phyloP scores from a whole-genome alignment of 352 stramenopile species.

The Globisporangium recalcitrans region DNA sequence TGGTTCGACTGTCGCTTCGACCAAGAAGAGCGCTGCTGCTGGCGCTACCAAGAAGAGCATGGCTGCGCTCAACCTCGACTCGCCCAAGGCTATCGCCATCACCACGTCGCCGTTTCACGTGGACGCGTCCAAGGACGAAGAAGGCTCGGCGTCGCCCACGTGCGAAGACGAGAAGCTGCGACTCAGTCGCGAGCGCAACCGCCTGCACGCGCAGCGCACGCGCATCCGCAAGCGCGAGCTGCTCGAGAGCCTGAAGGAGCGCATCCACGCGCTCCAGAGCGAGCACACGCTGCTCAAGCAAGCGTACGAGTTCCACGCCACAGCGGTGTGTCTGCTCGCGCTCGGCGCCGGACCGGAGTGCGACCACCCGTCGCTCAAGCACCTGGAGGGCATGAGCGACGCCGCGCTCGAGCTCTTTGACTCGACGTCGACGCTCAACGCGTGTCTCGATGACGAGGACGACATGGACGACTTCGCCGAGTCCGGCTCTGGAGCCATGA shows the following conservation, averaged over 20 bases:
- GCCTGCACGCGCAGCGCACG: slow-evolving; percentile 68
- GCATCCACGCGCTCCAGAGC: slow-evolving; percentile 50
- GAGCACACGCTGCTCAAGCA: slow-evolving; percentile 66
- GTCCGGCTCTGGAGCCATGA: slow-evolving; percentile 1
- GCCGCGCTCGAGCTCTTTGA: slow-evolving; percentile 34
- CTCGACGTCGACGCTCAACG: slow-evolving; percentile 29
- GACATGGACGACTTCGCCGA: slow-evolving; percentile 21
- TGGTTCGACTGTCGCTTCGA: background rate
- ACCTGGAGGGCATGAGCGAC: slow-evolving; percentile 48
- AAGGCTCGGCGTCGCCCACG: slow-evolving; percentile 13
- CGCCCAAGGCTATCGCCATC: slow-evolving; percentile 12
- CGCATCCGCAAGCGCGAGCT: slow-evolving; percentile 72
- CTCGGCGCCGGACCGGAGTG: slow-evolving; percentile 33
- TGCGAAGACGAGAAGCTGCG: slow-evolving; percentile 64
- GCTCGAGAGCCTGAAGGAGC: slow-evolving; percentile 68
- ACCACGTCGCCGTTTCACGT: background rate
- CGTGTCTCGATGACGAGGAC: slow-evolving; percentile 27
- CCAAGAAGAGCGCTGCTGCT: background rate
- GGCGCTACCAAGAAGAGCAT: slow-evolving; percentile 20
- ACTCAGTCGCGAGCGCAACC: slow-evolving; percentile 70
- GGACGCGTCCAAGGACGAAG: background rate
- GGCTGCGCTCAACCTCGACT: slow-evolving; percentile 42
- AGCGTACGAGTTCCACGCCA: slow-evolving; percentile 71
- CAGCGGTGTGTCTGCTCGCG: slow-evolving; percentile 53
- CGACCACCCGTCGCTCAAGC: slow-evolving; percentile 38